phyloP scores from a whole-genome alignment of 2,329 filamentous ascomycete species.

The Nannizzia gypsea region DNA sequence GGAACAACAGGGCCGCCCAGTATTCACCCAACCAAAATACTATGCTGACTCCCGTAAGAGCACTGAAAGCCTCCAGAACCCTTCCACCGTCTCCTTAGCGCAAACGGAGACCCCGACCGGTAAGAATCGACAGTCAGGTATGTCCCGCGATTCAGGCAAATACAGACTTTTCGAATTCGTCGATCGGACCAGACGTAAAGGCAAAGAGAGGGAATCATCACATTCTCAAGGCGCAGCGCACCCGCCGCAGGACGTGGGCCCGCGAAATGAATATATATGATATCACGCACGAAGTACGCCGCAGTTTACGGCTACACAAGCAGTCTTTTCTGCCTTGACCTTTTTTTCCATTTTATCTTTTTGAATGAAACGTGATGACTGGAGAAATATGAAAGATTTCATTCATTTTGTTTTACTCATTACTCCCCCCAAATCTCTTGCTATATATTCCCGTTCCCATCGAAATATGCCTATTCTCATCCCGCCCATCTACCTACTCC shows the following conservation, averaged over 20 bases:
- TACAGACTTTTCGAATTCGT: slow-evolving; percentile 36
- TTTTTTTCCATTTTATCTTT: not conserved
- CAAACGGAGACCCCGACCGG: slow-evolving; percentile 22
- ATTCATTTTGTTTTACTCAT: not conserved
- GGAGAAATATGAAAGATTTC: not conserved
- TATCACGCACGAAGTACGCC: not conserved
- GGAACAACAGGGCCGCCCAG: slow-evolving; percentile 31
- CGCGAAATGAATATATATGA: slow-evolving; percentile 15
- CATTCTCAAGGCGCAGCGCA: not conserved
- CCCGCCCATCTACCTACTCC: no score
- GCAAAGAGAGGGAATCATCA: slow-evolving; percentile 12
- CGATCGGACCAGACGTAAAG: slow-evolving; percentile 12
- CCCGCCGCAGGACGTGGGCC: slow-evolving; percentile 9
- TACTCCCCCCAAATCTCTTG: not conserved
- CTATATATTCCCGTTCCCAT: not conserved
- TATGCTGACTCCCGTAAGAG: slow-evolving; percentile 32
- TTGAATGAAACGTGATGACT: not conserved
- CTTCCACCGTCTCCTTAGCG: slow-evolving; percentile 36
- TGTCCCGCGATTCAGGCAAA: slow-evolving; percentile 31
- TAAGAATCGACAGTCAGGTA: slow-evolving; percentile 28
- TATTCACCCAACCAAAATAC: slow-evolving; percentile 31
- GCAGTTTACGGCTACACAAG: not conserved
- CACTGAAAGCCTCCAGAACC: slow-evolving; percentile 36
- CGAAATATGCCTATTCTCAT: not conserved
- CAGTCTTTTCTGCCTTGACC: not conserved